phyloP scores from a whole-genome alignment of 345 rosid genomes.

The Xanthoceras sorbifolium region DNA sequence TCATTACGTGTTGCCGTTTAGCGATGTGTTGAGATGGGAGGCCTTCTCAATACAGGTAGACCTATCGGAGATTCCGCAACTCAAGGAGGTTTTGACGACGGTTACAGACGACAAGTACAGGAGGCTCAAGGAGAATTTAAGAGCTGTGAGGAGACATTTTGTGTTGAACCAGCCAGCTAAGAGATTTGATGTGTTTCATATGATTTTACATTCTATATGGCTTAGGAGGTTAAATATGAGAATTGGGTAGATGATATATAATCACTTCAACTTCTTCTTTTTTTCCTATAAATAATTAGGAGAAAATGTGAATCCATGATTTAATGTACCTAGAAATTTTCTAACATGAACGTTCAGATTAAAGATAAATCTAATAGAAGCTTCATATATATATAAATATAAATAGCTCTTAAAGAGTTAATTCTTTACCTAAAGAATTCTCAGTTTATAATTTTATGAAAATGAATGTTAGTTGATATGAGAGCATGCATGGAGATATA shows the following conservation, averaged over 20 bases:
- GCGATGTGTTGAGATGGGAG: slow-evolving; percentile 88
- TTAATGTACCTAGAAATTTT: not conserved
- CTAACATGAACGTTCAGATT: not conserved
- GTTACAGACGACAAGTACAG: slow-evolving; percentile 57
- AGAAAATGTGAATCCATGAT: not conserved
- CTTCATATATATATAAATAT: too few relatives aligned
- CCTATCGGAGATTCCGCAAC: slow-evolving; percentile 61
- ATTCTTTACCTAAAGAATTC: too few relatives aligned
- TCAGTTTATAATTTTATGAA: too few relatives aligned
- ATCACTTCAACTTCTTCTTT: not conserved
- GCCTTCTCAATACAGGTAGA: slow-evolving; percentile 65
- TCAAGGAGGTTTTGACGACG: slow-evolving; percentile 66
- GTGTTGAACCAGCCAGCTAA: slow-evolving; percentile 69
- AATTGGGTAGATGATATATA: slow-evolving; percentile 28
- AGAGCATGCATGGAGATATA: too few relatives aligned
- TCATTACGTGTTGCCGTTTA: slow-evolving; percentile 71
- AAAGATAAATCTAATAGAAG: not conserved
- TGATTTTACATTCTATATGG: slow-evolving; percentile 90
- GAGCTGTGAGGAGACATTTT: slow-evolving; percentile 67
- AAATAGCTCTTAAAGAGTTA: too few relatives aligned
- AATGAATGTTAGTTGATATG: too few relatives aligned
- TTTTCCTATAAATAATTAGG: not conserved
- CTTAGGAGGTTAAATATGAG: slow-evolving; percentile 71
- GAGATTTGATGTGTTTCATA: slow-evolving; percentile 76
- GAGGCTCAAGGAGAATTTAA: slow-evolving; percentile 54